phyloP scores from a whole-genome alignment of 2,329 filamentous ascomycete species.

The Trichoderma gracile region DNA sequence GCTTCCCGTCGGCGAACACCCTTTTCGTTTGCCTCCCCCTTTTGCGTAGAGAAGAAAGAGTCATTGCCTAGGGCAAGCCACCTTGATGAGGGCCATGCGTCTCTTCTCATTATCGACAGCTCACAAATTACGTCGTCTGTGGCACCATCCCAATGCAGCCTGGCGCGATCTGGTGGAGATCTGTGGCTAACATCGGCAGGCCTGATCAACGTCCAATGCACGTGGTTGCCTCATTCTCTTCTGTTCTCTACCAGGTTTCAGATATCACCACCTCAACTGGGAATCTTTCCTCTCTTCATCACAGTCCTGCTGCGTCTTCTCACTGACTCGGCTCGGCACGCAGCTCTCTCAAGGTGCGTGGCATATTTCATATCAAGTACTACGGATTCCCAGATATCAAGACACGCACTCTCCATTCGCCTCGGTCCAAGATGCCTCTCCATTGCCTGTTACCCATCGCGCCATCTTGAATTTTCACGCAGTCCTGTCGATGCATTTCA shows the following conservation, averaged over 20 bases:
- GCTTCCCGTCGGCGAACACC: too few species aligned
- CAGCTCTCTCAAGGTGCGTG: neutral
- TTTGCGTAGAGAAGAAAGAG: neutral
- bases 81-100: neutral
- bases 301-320: neutral
- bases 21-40: too few species aligned
- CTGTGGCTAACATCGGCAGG: constrained; percentile 18
- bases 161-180: constrained; percentile 22
- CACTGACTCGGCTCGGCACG: neutral
- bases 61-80: neutral
- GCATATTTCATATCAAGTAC: too few species aligned
- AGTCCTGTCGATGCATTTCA: too few species aligned
- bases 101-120: neutral
- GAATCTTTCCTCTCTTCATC: neutral
- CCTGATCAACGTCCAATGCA: neutral
- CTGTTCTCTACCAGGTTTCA: neutral
- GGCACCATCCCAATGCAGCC: constrained; percentile 17
- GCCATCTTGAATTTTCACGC: too few species aligned
- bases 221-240: constrained; percentile 12
- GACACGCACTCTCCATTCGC: too few species aligned
- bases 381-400: too few species aligned
- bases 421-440: too few species aligned
- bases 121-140: constrained; percentile 14
- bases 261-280: neutral
- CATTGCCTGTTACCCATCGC: too few species aligned